A percentile compares a stretch with the other conserved stretches of the same genome.
These are phyloP conservation scores for Botrytis medusae DNA, from an alignment of 2,329 filamentous ascomycete species.

Conservation along the genomic window DNA sequence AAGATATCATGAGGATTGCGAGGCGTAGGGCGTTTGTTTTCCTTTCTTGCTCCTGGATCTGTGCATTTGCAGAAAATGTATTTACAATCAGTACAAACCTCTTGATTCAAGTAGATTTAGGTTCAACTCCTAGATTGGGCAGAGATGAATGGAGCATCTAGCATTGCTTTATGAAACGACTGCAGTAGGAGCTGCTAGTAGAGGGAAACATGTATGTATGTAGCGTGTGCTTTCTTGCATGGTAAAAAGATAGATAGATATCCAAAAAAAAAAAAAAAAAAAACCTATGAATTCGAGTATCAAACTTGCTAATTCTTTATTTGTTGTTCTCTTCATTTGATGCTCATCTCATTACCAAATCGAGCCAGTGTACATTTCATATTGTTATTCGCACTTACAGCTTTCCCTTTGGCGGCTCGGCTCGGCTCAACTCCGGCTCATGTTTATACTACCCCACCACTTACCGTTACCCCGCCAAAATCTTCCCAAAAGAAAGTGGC, in stretches of 20 bases:
- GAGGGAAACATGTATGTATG: not conserved
- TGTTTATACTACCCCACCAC: not conserved
- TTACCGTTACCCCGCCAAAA: not conserved
- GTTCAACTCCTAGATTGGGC: not conserved
- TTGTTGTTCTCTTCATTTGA: not conserved
- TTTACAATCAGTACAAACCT: not conserved
- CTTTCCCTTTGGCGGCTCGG: not conserved
- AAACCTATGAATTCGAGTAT: not conserved
- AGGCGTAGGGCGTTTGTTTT: constrained; percentile 10
- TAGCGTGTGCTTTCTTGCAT: not conserved
- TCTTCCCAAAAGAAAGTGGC: not conserved
- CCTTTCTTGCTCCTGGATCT: not conserved
- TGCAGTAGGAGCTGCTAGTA: not conserved
- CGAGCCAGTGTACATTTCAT: not conserved
- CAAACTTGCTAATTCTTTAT: not conserved
- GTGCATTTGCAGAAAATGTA: not conserved
- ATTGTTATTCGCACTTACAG: not conserved
- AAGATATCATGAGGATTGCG: not conserved
- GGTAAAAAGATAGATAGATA: not conserved
- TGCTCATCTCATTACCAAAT: not conserved
- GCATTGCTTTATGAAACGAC: not conserved
- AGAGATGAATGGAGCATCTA: not conserved
- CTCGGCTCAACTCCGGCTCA: not conserved
- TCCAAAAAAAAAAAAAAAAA: no score
- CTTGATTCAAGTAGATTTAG: not conserved